Evolutionary conservation across 192 early-diverging fungal genomes (phyloP).

Genomic region (Lobosporangium transversale): DNA sequence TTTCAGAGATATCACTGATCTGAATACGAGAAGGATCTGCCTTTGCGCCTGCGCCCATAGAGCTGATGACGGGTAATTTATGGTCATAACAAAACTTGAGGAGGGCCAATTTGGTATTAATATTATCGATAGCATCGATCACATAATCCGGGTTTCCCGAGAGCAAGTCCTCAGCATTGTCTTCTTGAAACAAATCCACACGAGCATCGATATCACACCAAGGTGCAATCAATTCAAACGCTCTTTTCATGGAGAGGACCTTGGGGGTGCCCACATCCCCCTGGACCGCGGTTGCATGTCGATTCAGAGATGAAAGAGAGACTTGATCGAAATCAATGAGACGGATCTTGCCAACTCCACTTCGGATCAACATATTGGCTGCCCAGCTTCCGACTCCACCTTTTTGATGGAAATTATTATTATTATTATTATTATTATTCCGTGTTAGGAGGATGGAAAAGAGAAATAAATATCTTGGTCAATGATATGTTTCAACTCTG

Average conservation of each 20-base stretch:
- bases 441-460: too few species aligned
- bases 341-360: constrained; percentile 86
- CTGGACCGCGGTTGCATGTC: constrained; percentile 93
- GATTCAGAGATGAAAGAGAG: constrained; percentile 90
- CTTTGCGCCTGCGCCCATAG: constrained; percentile 99
- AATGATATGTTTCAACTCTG: too few species aligned
- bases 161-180: constrained; percentile 75
- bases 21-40: constrained; percentile 95
- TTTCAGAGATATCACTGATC: constrained; percentile 95
- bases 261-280: constrained; percentile 92
- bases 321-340: constrained; percentile 99
- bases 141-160: constrained; percentile 74
- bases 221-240: constrained; percentile 82
- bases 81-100: constrained; percentile 86
- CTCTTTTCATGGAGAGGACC: constrained; percentile 75
- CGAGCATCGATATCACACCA: constrained; percentile 81
- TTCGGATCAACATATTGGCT: constrained; percentile 90
- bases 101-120: constrained; percentile 92
- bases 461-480: too few species aligned
- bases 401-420: too few species aligned
- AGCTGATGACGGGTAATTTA: constrained; percentile 83
- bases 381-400: constrained; percentile 93
- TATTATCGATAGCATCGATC: constrained; percentile 95
- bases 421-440: too few species aligned
- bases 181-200: constrained; percentile 79